A percentile compares a stretch with the other conserved stretches of the same genome.
phyloP scores from a whole-genome alignment of 352 stramenopile genomes.

The Hyaloperonospora brassicae region DNA sequence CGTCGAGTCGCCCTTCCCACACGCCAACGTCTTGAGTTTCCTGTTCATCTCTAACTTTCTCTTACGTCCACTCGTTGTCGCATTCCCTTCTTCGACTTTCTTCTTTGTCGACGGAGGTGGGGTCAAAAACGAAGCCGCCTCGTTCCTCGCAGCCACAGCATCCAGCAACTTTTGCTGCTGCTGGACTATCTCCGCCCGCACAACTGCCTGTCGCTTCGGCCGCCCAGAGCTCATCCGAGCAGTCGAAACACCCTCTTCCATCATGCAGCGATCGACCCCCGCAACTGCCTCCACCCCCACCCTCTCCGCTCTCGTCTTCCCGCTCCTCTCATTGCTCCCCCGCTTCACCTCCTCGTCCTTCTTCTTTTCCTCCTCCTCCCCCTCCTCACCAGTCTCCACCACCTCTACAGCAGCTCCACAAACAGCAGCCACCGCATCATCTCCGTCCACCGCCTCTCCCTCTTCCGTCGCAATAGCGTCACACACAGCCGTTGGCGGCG shows the following conservation, averaged over 20 bases:
- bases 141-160: too few species aligned
- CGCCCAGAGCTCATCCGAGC: conserved; percentile 30
- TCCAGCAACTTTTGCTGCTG: conserved; percentile 17
- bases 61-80: too few species aligned
- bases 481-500: too few species aligned
- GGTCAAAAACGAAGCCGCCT: too few species aligned
- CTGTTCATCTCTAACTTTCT: too few species aligned
- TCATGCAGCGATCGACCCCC: neutral
- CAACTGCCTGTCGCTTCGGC: conserved; percentile 46
- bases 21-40: too few species aligned
- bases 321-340: neutral
- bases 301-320: conserved; percentile 11
- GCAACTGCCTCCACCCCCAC: conserved; percentile 11
- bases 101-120: too few species aligned
- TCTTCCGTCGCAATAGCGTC: too few species aligned
- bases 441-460: too few species aligned
- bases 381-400: neutral
- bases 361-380: conserved; percentile 2
- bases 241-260: conserved; percentile 2
- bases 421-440: too few species aligned
- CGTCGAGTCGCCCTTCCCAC: neutral
- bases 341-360: neutral
- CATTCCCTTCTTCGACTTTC: too few species aligned
- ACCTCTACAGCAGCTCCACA: neutral
- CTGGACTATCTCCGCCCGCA: conserved; percentile 36